phyloP scores from a whole-genome alignment of 2,329 filamentous ascomycete species.

The Lachnellula willkommii region DNA sequence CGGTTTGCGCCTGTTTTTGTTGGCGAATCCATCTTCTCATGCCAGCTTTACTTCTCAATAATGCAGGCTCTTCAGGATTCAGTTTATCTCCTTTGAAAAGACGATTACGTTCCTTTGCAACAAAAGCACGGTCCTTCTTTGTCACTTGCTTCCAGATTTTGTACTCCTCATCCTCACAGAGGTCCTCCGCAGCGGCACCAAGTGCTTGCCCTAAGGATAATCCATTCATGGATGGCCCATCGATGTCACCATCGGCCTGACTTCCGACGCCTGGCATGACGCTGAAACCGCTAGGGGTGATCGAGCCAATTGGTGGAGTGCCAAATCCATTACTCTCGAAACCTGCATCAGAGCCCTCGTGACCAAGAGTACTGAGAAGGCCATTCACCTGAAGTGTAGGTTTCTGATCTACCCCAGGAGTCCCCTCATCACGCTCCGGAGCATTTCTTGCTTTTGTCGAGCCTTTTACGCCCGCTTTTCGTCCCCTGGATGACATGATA shows the following conservation, averaged over 20 bases:
- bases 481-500: conserved; percentile 93
- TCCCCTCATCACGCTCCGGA: conserved; percentile 69
- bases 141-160: conserved; percentile 99
- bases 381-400: conserved; percentile 64
- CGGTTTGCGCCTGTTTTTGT: conserved; percentile 60
- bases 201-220: conserved; percentile 59
- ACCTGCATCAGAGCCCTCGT: conserved; percentile 68
- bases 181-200: conserved; percentile 64
- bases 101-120: conserved; percentile 78
- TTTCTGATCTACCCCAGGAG: conserved; percentile 70
- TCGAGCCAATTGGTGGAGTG: conserved; percentile 70
- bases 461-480: conserved; percentile 75
- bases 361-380: conserved; percentile 50
- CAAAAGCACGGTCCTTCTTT: conserved; percentile 84
- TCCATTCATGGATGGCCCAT: conserved; percentile 66
- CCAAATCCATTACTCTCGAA: conserved; percentile 80
- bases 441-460: conserved; percentile 64
- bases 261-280: conserved; percentile 63
- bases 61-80: conserved; percentile 80
- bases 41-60: conserved; percentile 76
- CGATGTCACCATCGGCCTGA: conserved; percentile 77
- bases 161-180: conserved; percentile 87
- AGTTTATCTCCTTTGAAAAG: conserved; percentile 82
- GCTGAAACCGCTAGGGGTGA: conserved; percentile 69
- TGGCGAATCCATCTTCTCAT: conserved; percentile 86